A percentile compares a stretch with the other conserved stretches of the same genome.
Conservation (phyloP, 2,329 filamentous ascomycete genomes). For the Exophiala phaeomuriformis region DNA sequence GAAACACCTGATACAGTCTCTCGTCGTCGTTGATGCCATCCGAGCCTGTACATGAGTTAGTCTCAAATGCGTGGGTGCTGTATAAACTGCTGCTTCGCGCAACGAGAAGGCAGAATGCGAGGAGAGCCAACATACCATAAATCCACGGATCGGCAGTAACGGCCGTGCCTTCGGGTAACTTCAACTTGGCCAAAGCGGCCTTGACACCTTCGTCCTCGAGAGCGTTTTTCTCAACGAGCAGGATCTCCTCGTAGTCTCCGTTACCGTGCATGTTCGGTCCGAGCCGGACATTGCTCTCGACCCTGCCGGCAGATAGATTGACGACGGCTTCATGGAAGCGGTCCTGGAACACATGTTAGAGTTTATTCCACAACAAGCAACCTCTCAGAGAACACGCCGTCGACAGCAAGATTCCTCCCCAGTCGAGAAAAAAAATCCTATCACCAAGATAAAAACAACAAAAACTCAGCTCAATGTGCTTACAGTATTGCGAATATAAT, state of each 20-base stretch:
- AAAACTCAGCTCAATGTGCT: conserved; percentile 29
- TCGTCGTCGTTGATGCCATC: conserved; percentile 47
- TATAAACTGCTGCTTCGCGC: not conserved
- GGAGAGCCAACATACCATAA: conserved; percentile 44
- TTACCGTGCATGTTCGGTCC: conserved; percentile 49
- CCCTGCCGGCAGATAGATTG: conserved; percentile 42
- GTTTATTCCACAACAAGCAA: no score
- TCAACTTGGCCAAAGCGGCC: conserved; percentile 52
- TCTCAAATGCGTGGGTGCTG: not conserved
- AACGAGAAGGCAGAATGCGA: not conserved
- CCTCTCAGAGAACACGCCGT: no score
- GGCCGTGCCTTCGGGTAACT: conserved; percentile 51
- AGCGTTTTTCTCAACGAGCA: conserved; percentile 52
- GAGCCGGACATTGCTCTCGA: conserved; percentile 46
- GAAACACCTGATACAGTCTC: conserved; percentile 56
- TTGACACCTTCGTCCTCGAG: conserved; percentile 50
- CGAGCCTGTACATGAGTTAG: conserved; percentile 35
- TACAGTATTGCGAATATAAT: conserved; percentile 48
- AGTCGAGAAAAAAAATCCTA: conserved; percentile 26
- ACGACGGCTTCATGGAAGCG: conserved; percentile 52
- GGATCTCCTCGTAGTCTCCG: conserved; percentile 53
- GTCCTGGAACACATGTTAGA: conserved; percentile 34
- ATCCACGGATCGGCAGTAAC: conserved; percentile 62
- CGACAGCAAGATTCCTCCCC: no score
- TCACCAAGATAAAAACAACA: conserved; percentile 33